phyloP scores from a whole-genome alignment of 2,329 filamentous ascomycete genomes.

The Rhytidhysteron rufulum region DNA sequence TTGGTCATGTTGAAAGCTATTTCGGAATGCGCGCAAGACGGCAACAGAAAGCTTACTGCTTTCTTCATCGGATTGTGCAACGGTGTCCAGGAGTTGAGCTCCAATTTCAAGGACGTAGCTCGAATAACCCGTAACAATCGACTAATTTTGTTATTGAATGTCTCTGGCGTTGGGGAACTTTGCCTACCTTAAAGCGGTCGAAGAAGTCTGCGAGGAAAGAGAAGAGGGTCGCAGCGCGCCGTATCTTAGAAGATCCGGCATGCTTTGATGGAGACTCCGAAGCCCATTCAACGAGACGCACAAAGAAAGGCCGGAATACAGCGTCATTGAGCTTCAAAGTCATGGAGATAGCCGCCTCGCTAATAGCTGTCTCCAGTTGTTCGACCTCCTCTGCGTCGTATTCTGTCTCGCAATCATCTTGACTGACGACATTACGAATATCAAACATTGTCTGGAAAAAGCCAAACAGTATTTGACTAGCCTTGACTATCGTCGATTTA shows the following conservation, averaged over 20 bases:
- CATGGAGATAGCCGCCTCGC: slow-evolving; percentile 77
- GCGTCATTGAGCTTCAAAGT: slow-evolving; percentile 96
- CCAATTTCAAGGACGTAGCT: slow-evolving; percentile 77
- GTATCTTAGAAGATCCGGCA: slow-evolving; percentile 54
- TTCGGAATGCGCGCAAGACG: slow-evolving; percentile 67
- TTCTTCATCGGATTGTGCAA: slow-evolving; percentile 36
- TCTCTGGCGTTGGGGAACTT: slow-evolving; percentile 3
- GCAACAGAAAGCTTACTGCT: slow-evolving; percentile 63
- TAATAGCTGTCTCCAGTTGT: slow-evolving; percentile 61
- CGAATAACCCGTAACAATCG: slow-evolving; percentile 89
- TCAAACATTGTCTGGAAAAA: slow-evolving; percentile 59
- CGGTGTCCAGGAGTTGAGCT: slow-evolving; percentile 56
- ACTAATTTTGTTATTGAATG: slow-evolving; percentile 42
- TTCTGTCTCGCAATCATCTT: slow-evolving; percentile 39
- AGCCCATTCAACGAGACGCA: slow-evolving; percentile 79
- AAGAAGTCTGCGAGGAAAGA: slow-evolving; percentile 79
- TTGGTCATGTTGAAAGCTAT: slow-evolving; percentile 82
- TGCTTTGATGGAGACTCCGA: slow-evolving; percentile 58
- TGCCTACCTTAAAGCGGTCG: slow-evolving; percentile 65
- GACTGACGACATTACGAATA: slow-evolving; percentile 53
- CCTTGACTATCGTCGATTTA: slow-evolving; percentile 75
- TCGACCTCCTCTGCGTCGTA: slow-evolving; percentile 51
- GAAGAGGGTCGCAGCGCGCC: slow-evolving; percentile 74
- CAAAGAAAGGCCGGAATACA: slow-evolving; percentile 87
- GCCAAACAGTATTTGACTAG: slow-evolving; percentile 64